These are phyloP conservation scores for Ascochyta clinopodiicola DNA, from an alignment of 2,329 filamentous ascomycete genomes.

Conservation along the genomic window DNA sequence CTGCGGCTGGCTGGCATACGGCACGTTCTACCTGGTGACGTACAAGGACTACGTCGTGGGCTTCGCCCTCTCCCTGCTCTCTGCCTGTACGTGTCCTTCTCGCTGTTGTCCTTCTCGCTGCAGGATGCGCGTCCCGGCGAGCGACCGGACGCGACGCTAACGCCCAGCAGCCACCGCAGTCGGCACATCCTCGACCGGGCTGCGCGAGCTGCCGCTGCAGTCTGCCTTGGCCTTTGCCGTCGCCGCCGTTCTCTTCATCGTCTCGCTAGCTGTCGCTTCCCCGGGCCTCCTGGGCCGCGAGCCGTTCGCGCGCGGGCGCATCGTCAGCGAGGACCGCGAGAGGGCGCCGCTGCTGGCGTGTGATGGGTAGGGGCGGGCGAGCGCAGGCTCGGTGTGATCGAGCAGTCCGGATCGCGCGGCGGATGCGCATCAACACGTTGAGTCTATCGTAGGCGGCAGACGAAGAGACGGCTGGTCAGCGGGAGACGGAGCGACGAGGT, in stretches of 20 bases:
- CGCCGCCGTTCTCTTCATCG: not conserved
- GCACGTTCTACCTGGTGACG: slow-evolving; percentile 73
- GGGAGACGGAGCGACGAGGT: too few relatives aligned
- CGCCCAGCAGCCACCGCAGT: not conserved
- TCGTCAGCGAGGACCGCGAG: not conserved
- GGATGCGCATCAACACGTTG: too few relatives aligned
- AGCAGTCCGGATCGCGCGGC: too few relatives aligned
- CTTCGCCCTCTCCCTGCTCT: not conserved
- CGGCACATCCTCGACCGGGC: not conserved
- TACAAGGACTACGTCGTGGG: slow-evolving; percentile 72
- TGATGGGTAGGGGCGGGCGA: too few relatives aligned
- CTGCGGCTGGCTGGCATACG: slow-evolving; percentile 81
- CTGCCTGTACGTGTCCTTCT: not conserved
- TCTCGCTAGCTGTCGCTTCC: not conserved
- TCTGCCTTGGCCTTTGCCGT: not conserved
- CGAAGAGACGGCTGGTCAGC: too few relatives aligned
- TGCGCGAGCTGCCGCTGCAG: not conserved
- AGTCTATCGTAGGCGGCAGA: too few relatives aligned
- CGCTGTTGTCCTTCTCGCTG: too few relatives aligned
- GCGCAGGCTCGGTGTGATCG: too few relatives aligned
- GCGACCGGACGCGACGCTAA: too few relatives aligned
- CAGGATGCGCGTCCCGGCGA: too few relatives aligned
- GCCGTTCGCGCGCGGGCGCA: not conserved
- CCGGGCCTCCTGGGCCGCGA: not conserved
- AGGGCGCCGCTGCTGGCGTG: too few relatives aligned